These are phyloP conservation scores for Rhizopogon sp. DNA, from an alignment of 768 basidiomycete genomes.

Conservation along the genomic window DNA sequence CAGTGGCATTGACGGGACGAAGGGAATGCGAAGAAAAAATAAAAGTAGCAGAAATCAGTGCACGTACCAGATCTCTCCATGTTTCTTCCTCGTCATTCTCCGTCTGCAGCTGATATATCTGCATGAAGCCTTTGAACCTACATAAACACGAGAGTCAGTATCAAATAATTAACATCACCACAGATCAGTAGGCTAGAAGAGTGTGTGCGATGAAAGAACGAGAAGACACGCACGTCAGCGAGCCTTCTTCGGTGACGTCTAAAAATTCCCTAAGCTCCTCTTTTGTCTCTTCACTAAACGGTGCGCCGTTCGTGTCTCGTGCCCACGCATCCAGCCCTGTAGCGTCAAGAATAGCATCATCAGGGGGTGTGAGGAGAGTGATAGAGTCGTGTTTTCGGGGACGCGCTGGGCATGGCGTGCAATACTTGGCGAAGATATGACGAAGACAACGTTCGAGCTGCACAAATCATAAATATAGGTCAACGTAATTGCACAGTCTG, in stretches of 20 bases:
- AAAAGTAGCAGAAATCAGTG: background rate
- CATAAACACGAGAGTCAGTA: background rate
- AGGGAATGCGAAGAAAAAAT: background rate
- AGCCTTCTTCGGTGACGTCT: slow-evolving; percentile 66
- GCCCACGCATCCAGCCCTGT: slow-evolving; percentile 74
- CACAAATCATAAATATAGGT: background rate
- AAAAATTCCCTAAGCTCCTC: slow-evolving; percentile 73
- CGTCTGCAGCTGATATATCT: slow-evolving; percentile 82
- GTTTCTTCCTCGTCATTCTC: slow-evolving; percentile 83
- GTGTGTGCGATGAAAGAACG: background rate
- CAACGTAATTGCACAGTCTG: background rate
- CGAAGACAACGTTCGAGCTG: slow-evolving; percentile 67
- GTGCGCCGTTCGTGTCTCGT: slow-evolving; percentile 73
- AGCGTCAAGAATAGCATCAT: slow-evolving; percentile 51
- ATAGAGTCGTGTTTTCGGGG: slow-evolving; percentile 16
- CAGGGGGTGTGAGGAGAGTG: slow-evolving; percentile 39
- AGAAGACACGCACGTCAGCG: slow-evolving; percentile 55
- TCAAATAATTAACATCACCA: background rate
- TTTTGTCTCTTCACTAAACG: slow-evolving; percentile 74
- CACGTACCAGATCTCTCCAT: slow-evolving; percentile 70
- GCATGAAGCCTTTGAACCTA: slow-evolving; percentile 77
- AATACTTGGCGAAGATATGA: slow-evolving; percentile 79
- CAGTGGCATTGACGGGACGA: background rate
- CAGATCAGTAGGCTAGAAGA: background rate
- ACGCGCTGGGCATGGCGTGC: slow-evolving; percentile 37